Conservation (phyloP, 2,329 filamentous ascomycete genomes). For the Curvularia spicifera region DNA sequence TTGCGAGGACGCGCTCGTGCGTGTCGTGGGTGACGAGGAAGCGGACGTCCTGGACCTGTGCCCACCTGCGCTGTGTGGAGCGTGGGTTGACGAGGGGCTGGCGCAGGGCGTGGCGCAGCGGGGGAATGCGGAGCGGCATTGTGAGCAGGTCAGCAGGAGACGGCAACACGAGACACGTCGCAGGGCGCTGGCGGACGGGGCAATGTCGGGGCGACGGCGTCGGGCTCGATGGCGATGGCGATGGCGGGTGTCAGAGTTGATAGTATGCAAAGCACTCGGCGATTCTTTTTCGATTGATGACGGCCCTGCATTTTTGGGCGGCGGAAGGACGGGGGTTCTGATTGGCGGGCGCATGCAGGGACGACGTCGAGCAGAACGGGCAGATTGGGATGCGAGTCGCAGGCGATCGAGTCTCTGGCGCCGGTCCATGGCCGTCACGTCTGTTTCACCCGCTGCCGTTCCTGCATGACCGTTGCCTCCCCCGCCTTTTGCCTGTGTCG, state of each 20-base stretch:
- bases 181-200: too few species aligned
- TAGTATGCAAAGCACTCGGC: too few species aligned
- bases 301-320: slow-evolving; percentile 1
- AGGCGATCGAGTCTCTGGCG: neutral
- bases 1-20: slow-evolving; percentile 74
- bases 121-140: slow-evolving; percentile 35
- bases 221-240: too few species aligned
- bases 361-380: too few species aligned
- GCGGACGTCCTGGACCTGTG: slow-evolving; percentile 88
- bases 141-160: neutral
- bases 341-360: slow-evolving; percentile 14
- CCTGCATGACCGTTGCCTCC: neutral
- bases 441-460: slow-evolving; percentile 18
- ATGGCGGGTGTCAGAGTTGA: too few species aligned
- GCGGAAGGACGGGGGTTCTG: slow-evolving; percentile 27
- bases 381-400: neutral
- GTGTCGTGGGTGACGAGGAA: slow-evolving; percentile 82
- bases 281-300: neutral
- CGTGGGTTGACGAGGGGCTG: slow-evolving; percentile 41
- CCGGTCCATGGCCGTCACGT: neutral
- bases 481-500: neutral
- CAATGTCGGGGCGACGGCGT: too few species aligned
- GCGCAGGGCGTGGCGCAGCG: slow-evolving; percentile 41
- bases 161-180: neutral
- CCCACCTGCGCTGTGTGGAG: slow-evolving; percentile 76